Evolutionary conservation across 768 basidiomycete genomes (phyloP).

Genomic region (Boletus edulis): DNA sequence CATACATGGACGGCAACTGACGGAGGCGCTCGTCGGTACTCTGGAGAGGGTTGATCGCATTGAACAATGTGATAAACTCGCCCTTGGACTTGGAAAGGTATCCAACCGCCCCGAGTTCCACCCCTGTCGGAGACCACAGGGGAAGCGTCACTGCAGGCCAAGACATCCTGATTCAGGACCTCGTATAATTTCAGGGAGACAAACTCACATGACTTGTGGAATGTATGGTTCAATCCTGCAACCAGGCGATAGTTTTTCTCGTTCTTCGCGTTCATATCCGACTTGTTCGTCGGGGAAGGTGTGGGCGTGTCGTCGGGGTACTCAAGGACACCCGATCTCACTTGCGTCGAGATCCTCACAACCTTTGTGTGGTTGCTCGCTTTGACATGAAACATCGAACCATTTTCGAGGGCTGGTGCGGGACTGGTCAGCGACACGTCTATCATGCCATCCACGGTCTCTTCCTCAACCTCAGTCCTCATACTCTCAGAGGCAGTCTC

Average conservation of each 20-base stretch:
- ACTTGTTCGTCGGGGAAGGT: constrained; percentile 37
- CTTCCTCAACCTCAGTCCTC: constrained; percentile 15
- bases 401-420: not conserved
- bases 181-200: not conserved
- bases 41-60: constrained; percentile 55
- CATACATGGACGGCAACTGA: constrained; percentile 56
- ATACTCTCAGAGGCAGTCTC: constrained; percentile 29
- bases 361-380: constrained; percentile 3
- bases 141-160: constrained; percentile 53
- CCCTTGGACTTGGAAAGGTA: constrained; percentile 63
- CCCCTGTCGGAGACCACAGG: constrained; percentile 64
- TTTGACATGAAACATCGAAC: not conserved
- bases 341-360: constrained; percentile 21
- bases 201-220: constrained; percentile 62
- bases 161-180: not conserved
- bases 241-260: constrained; percentile 70
- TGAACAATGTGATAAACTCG: constrained; percentile 68
- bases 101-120: constrained; percentile 71
- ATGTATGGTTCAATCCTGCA: constrained; percentile 52
- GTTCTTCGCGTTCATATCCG: constrained; percentile 43
- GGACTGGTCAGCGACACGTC: constrained; percentile 21
- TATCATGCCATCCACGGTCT: constrained; percentile 8
- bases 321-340: not conserved
- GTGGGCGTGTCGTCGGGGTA: constrained; percentile 4
- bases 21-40: constrained; percentile 42